phyloP scores from a whole-genome alignment of 2,329 filamentous ascomycete genomes.

The Hymenoscyphus albidus region DNA sequence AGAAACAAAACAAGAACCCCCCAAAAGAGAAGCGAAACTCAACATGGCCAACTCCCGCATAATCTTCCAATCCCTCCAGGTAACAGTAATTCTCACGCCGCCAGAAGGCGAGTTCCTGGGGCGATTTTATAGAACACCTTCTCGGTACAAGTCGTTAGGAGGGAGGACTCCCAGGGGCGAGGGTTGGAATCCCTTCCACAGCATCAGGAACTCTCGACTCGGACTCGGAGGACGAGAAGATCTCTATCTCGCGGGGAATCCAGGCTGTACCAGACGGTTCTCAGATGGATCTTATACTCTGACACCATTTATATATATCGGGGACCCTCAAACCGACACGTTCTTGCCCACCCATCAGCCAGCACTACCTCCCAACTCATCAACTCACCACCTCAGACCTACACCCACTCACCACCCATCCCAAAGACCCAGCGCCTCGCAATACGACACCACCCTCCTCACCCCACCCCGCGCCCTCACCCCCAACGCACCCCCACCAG shows the following conservation, averaged over 20 bases:
- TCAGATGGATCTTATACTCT: too few species aligned
- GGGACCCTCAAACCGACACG: too few species aligned
- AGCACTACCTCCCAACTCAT: too few species aligned
- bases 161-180: neutral
- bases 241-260: too few species aligned
- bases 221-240: neutral
- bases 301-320: too few species aligned
- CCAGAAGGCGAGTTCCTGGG: neutral
- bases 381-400: too few species aligned
- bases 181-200: neutral
- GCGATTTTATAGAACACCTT: neutral
- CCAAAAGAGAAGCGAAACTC: neutral
- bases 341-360: too few species aligned
- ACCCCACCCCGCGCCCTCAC: constrained; percentile 21
- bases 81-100: neutral
- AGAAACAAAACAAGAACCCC: too few species aligned
- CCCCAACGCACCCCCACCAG: neutral
- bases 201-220: neutral
- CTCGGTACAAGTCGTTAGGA: neutral
- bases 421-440: neutral
- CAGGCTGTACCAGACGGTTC: too few species aligned
- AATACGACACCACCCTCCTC: constrained; percentile 16
- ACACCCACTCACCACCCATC: too few species aligned
- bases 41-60: neutral
- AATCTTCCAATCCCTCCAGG: neutral